Evolutionary conservation across 495 filamentous ascomycete genomes (phyloP).

Genomic region (Clohesyomyces aquaticus): DNA sequence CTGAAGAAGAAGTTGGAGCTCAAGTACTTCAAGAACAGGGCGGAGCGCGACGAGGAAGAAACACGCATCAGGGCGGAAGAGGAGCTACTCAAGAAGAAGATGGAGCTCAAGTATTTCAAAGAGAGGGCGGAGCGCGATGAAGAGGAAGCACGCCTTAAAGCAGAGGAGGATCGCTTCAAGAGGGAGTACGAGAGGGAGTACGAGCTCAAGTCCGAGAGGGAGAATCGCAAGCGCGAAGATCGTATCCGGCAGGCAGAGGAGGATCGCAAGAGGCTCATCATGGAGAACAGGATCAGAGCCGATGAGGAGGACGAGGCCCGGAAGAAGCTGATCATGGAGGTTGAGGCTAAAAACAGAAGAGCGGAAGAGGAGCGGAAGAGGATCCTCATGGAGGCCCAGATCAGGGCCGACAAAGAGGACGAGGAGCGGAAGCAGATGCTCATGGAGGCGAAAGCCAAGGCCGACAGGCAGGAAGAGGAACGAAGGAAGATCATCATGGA

Average conservation of each 20-base stretch:
- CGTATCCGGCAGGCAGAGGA: conserved; percentile 8
- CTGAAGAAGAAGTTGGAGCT: conserved; percentile 32
- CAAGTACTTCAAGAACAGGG: conserved; percentile 19
- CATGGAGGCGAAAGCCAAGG: conserved; percentile 4
- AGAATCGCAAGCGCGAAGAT: conserved; percentile 32
- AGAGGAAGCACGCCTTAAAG: conserved; percentile 16
- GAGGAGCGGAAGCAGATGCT: conserved; percentile 21
- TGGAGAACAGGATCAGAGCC: conserved; percentile 3
- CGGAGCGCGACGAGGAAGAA: conserved; percentile 19
- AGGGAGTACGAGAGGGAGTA: too few relatives aligned
- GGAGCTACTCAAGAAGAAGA: conserved; percentile 31
- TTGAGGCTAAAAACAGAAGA: too few relatives aligned
- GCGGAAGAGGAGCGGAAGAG: conserved; percentile 30
- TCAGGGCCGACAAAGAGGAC: conserved; percentile 10
- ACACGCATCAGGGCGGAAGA: conserved; percentile 34
- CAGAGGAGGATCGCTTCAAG: conserved; percentile 31
- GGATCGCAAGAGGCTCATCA: conserved; percentile 4
- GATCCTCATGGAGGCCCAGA: conserved; percentile 1
- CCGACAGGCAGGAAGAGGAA: too few relatives aligned
- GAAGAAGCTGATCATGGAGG: conserved; percentile 9
- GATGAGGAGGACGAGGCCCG: conserved; percentile 14
- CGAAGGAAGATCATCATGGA: conserved; percentile 35
- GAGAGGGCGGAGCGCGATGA: conserved; percentile 27
- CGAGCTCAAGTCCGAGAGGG: conserved; percentile 34
- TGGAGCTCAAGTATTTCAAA: conserved; percentile 32